Evolutionary conservation across 1,139 yeast species (phyloP).

Genomic region (Pichia sp.): DNA sequence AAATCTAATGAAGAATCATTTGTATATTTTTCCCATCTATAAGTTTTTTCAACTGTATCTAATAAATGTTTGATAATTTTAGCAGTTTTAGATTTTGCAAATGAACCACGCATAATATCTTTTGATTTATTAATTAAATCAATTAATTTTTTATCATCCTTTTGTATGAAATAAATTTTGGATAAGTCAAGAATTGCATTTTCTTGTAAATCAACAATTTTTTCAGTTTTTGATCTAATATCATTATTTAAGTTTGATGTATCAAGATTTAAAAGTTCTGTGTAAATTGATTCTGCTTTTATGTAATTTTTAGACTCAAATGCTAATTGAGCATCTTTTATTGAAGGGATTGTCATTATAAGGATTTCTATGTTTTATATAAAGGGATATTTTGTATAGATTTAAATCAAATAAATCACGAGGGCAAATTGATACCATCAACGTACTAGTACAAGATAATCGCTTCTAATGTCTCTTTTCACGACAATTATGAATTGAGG

Average conservation of each 20-base stretch:
- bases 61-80: constrained; percentile 74
- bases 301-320: constrained; percentile 42
- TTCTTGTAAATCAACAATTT: constrained; percentile 45
- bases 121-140: constrained; percentile 67
- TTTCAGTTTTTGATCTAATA: constrained; percentile 31
- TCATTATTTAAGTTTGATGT: constrained; percentile 19
- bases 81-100: constrained; percentile 93
- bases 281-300: constrained; percentile 54
- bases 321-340: constrained; percentile 57
- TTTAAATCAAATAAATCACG: background rate
- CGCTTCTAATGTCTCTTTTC: too few species aligned
- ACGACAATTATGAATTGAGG: too few species aligned
- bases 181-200: constrained; percentile 60
- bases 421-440: too few species aligned
- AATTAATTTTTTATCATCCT: constrained; percentile 47
- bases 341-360: constrained; percentile 29
- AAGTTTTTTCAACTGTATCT: constrained; percentile 59
- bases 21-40: constrained; percentile 32
- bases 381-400: too few species aligned
- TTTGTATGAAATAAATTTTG: constrained; percentile 42
- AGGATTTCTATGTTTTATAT: background rate
- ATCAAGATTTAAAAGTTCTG: constrained; percentile 32
- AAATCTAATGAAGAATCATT: constrained; percentile 37
- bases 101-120: constrained; percentile 50
- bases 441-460: too few species aligned